These are phyloP conservation scores for Lactarius akahatsu DNA, from an alignment of 768 basidiomycete genomes.

Conservation along the genomic window DNA sequence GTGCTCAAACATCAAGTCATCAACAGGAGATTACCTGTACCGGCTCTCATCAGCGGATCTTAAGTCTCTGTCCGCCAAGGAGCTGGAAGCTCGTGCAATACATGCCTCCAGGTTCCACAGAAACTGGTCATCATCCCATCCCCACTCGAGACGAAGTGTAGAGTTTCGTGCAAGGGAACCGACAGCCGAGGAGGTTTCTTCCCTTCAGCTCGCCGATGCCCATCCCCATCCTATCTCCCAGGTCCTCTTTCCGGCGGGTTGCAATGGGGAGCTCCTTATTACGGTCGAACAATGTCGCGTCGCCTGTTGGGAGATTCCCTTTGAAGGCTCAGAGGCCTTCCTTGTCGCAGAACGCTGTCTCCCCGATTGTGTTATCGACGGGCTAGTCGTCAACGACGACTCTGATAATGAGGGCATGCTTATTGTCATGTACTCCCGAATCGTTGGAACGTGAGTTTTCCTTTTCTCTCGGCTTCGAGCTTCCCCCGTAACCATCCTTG, in stretches of 20 bases:
- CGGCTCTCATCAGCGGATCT: constrained; percentile 35
- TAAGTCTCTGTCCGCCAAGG: constrained; percentile 35
- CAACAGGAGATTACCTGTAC: constrained; percentile 37
- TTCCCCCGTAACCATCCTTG: not conserved
- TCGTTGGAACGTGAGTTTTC: constrained; percentile 6
- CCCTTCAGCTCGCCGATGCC: constrained; percentile 23
- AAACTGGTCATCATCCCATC: constrained; percentile 38
- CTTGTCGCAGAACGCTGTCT: constrained; percentile 35
- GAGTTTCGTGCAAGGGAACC: constrained; percentile 31
- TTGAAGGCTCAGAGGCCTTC: constrained; percentile 37
- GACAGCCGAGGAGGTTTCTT: constrained; percentile 10
- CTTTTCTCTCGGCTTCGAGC: not conserved
- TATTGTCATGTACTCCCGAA: constrained; percentile 28
- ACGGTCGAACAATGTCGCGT: constrained; percentile 34
- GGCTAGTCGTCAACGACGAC: constrained; percentile 36
- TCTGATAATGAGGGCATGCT: constrained; percentile 31
- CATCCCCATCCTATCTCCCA: constrained; percentile 31
- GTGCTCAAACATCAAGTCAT: constrained; percentile 38
- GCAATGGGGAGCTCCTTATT: constrained; percentile 36
- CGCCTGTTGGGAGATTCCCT: constrained; percentile 40
- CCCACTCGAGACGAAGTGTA: constrained; percentile 30
- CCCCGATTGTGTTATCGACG: constrained; percentile 28
- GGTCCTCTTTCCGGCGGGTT: constrained; percentile 35
- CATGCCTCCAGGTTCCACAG: constrained; percentile 39
- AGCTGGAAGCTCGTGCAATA: constrained; percentile 38